phyloP scores from a whole-genome alignment of 2,329 filamentous ascomycete genomes.

The Epichloe brachyelytri region DNA sequence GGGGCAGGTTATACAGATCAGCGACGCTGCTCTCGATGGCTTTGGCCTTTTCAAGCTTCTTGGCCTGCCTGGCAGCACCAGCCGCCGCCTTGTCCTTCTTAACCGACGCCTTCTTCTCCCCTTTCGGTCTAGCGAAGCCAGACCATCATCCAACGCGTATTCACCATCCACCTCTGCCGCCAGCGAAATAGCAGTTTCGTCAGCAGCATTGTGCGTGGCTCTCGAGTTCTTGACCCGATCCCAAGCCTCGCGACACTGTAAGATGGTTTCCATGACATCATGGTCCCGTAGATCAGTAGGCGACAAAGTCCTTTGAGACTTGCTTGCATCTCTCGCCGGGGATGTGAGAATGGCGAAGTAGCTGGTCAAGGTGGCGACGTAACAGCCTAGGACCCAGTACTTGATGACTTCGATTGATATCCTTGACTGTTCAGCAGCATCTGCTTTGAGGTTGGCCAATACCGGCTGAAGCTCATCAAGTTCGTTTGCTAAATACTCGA shows the following conservation, averaged over 20 bases:
- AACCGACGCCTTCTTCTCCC: conserved; percentile 15
- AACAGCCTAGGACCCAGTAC: conserved; percentile 70
- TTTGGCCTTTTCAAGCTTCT: conserved; percentile 35
- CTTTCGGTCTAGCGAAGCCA: conserved; percentile 12
- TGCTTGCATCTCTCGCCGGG: conserved; percentile 47
- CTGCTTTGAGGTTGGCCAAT: conserved; percentile 44
- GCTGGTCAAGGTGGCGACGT: conserved; percentile 76
- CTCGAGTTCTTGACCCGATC: conserved; percentile 55
- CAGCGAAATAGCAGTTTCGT: conserved; percentile 5
- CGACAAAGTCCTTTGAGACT: conserved; percentile 46
- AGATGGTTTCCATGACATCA: conserved; percentile 73
- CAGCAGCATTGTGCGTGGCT: conserved; percentile 27
- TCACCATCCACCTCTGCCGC: conserved; percentile 16
- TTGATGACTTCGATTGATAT: conserved; percentile 54
- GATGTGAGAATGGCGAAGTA: conserved; percentile 93
- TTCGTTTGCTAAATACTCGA: conserved; percentile 74
- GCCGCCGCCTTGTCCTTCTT: conserved; percentile 24
- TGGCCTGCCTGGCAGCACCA: conserved; percentile 25
- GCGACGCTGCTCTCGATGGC: conserved; percentile 58
- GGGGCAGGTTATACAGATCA: conserved; percentile 51
- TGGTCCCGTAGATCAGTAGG: conserved; percentile 79
- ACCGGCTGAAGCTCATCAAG: conserved; percentile 59
- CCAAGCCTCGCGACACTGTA: conserved; percentile 75
- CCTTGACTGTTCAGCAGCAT: conserved; percentile 37
- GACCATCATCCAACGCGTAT: conserved; percentile 10